These are phyloP conservation scores for Pythium scleroteichum DNA, from an alignment of 352 stramenopile genomes.

Conservation along the genomic window DNA sequence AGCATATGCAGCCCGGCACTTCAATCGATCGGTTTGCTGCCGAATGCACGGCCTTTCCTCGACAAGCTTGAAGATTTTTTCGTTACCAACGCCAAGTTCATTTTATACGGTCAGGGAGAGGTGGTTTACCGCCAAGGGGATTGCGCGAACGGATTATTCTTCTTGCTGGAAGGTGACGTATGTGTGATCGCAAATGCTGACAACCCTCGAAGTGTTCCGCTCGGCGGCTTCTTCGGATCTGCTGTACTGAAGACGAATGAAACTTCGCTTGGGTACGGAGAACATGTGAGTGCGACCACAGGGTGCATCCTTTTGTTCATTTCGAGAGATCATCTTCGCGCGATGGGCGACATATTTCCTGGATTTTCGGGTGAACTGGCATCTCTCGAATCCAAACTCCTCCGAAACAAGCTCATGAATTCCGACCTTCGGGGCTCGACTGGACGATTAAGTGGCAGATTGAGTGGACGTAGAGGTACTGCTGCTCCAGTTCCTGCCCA, in stretches of 20 bases:
- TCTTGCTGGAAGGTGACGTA: conserved; percentile 35
- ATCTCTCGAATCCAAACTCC: conserved; percentile 30
- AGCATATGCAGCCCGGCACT: conserved; percentile 40
- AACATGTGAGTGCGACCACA: conserved; percentile 35
- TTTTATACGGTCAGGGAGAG: conserved; percentile 45
- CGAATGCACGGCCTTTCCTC: conserved; percentile 23
- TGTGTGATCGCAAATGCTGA: conserved; percentile 20
- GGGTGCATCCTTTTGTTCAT: conserved; percentile 41
- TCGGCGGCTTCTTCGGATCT: conserved; percentile 36
- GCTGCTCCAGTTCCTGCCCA: background rate
- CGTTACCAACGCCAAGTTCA: conserved; percentile 37
- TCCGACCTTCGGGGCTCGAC: conserved; percentile 13
- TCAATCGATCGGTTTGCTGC: conserved; percentile 34
- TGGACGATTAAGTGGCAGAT: background rate
- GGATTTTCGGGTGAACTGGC: conserved; percentile 23
- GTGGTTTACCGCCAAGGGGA: conserved; percentile 42
- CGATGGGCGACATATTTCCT: conserved; percentile 33
- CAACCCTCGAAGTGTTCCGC: conserved; percentile 23
- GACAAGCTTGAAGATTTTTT: conserved; percentile 40
- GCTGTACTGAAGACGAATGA: conserved; percentile 19
- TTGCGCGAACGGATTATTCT: conserved; percentile 37
- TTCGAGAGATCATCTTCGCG: conserved; percentile 27
- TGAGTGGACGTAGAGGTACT: conserved; percentile 6
- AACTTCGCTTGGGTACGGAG: conserved; percentile 29
- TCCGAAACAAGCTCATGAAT: conserved; percentile 36